These are phyloP conservation scores for Aspergillus haitiensis DNA, from an alignment of 495 filamentous ascomycete species.

Conservation along the genomic window DNA sequence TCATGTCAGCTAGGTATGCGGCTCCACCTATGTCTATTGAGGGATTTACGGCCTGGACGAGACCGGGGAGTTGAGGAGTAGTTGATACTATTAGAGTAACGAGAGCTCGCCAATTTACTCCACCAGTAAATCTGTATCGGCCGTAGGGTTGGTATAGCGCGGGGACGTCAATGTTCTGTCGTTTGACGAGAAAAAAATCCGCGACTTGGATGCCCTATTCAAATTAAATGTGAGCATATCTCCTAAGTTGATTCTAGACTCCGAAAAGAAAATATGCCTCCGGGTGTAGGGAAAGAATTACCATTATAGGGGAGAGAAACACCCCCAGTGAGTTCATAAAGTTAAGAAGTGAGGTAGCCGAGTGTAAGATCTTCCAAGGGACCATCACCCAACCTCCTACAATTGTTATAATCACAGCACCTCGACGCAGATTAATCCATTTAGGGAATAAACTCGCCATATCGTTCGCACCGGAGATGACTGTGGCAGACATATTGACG, in stretches of 20 bases:
- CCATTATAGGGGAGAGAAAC: slow-evolving; percentile 2
- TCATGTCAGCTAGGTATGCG: slow-evolving; percentile 1
- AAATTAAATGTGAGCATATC: background rate
- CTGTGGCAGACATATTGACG: slow-evolving; percentile 7
- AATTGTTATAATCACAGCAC: slow-evolving; percentile 4
- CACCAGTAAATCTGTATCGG: background rate
- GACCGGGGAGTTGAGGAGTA: slow-evolving; percentile 2
- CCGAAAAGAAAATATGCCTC: background rate
- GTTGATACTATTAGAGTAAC: background rate
- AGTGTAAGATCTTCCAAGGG: slow-evolving; percentile 9
- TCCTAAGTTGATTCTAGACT: no score
- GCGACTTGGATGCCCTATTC: slow-evolving; percentile 4
- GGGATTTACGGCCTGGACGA: slow-evolving; percentile 1
- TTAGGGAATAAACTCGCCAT: slow-evolving; percentile 6
- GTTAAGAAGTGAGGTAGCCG: slow-evolving; percentile 3
- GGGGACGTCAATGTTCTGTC: slow-evolving; percentile 2
- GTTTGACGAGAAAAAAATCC: slow-evolving; percentile 6
- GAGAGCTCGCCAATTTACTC: slow-evolving; percentile 5
- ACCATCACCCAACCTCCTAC: slow-evolving; percentile 7
- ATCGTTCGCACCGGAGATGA: slow-evolving; percentile 8
- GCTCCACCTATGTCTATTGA: slow-evolving; percentile 7
- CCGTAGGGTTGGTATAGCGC: slow-evolving; percentile 3
- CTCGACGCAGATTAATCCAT: slow-evolving; percentile 4
- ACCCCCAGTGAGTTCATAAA: slow-evolving; percentile 6
- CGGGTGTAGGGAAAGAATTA: background rate